Percentiles rank a stretch among this genome's conserved stretches.
These are phyloP conservation scores for Calonectria fujianensis DNA, from an alignment of 2,329 filamentous ascomycete species.

Conservation along the genomic window DNA sequence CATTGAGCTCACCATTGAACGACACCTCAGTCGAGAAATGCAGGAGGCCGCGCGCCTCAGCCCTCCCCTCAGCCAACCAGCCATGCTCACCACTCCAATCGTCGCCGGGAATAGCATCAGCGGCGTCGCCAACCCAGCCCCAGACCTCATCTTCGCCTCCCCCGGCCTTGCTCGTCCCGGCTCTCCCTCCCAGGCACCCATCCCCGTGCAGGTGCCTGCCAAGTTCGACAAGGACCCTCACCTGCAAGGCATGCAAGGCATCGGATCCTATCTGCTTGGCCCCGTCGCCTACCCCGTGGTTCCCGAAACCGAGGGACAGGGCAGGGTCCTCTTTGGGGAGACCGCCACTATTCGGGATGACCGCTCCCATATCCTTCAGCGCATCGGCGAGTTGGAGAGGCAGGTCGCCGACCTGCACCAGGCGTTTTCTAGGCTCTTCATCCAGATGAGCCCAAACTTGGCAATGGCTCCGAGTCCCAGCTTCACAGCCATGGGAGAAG, in stretches of 20 bases:
- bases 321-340: not conserved
- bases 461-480: not conserved
- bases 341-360: not conserved
- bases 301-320: not conserved
- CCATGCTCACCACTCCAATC: not conserved
- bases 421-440: not conserved
- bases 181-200: not conserved
- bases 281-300: not conserved
- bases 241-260: no score
- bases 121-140: not conserved
- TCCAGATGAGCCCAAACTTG: not conserved
- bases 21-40: slow-evolving; percentile 49
- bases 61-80: not conserved
- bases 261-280: not conserved
- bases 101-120: not conserved
- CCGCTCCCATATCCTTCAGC: not conserved
- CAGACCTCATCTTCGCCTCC: not conserved
- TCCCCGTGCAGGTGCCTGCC: not conserved
- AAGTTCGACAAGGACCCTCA: not conserved
- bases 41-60: not conserved
- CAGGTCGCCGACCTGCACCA: not conserved
- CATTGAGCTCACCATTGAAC: slow-evolving; percentile 43
- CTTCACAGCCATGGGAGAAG: not conserved
- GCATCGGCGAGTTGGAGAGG: not conserved
- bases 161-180: not conserved